Conservation (phyloP, 2,329 filamentous ascomycete genomes). For the Fusarium zealandicum region DNA sequence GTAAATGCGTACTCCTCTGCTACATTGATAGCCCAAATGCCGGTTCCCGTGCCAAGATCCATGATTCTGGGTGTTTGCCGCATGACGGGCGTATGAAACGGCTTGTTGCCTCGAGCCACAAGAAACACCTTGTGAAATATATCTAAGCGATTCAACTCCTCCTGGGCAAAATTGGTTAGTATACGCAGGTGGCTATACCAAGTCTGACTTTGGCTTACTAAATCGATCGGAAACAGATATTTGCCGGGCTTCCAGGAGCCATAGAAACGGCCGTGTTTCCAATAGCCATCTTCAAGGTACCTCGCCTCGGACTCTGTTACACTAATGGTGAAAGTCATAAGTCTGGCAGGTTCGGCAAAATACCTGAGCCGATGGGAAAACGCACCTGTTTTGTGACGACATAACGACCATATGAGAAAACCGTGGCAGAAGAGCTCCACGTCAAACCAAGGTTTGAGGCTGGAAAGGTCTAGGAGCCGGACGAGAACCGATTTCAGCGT, state of each 20-base stretch:
- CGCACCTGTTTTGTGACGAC: conserved; percentile 44
- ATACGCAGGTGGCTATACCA: neutral
- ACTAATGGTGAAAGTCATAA: conserved; percentile 28
- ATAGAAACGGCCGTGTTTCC: conserved; percentile 74
- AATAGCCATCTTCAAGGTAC: conserved; percentile 42
- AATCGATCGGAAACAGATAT: conserved; percentile 81
- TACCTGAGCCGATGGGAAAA: neutral
- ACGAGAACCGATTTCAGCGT: conserved; percentile 10
- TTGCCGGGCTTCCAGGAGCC: conserved; percentile 71
- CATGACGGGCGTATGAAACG: conserved; percentile 34
- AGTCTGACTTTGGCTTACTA: conserved; percentile 56
- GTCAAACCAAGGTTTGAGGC: conserved; percentile 12
- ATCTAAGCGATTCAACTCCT: conserved; percentile 80
- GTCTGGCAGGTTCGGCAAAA: conserved; percentile 5
- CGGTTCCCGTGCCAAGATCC: conserved; percentile 84
- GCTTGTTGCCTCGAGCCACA: conserved; percentile 62
- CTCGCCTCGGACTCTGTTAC: conserved; percentile 27
- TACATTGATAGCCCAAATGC: conserved; percentile 90
- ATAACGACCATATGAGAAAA: conserved; percentile 40
- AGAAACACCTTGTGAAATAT: conserved; percentile 81
- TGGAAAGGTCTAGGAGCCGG: neutral
- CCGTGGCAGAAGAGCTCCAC: conserved; percentile 10
- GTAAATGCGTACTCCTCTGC: conserved; percentile 66
- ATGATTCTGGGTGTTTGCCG: conserved; percentile 53
- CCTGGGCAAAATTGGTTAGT: conserved; percentile 50